Base-by-base conservation (phyloP, 2,329 filamentous ascomycete species). In the Diaporthe helianthi region DNA sequence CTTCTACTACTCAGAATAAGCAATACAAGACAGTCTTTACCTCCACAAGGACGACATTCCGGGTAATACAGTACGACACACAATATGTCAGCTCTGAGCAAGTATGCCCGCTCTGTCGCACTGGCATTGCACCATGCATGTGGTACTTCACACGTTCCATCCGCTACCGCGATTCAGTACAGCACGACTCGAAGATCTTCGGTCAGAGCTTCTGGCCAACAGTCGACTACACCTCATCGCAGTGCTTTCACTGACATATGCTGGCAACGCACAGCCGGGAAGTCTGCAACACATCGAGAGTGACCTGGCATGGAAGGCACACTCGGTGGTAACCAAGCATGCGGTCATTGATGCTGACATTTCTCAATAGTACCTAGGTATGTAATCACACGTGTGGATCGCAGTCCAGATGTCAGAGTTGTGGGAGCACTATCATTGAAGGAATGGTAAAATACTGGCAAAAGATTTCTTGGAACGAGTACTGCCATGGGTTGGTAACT, bases 91-190 rank as follows among this genome's bases (percentile, higher is more conserved):
- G 36, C 36, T 44, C 10, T 10, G 15, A 31, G 38, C 17, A 22
- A 22, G n/a, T 41, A 46, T 31, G 55, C 19, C 26, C 24, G 41
- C 33, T 33, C 26, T 33, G 55, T 61, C 58, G 24, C 38, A 61
- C 58, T 44, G 24, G n/a, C 24, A 61, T 61, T 44, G 19, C 55
- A 61, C 24, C 19, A 33, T 61, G n/a, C 58, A 33, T 31, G 17
- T 15, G 36, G 36, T 13, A 22, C 9, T 47, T 46, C 22, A 44
- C 36, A 60, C 29, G 41, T 31, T 47, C 17, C 58, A 60, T 46
- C 15, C 26, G 33, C 19, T 47, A 5, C 1, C 26, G 47, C 41
- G 12, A 22, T 24, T 9, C 10, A 8, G 41, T n/a, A 41, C 19
- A 19, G 24, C n/a, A 61, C 29, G 41, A n/a, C n/a, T n/a, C n/a